Percentiles rank a stretch among this genome's conserved stretches.
Evolutionary conservation across 495 filamentous ascomycete genomes (phyloP).

Genomic region (Talaromyces nanjingensis): DNA sequence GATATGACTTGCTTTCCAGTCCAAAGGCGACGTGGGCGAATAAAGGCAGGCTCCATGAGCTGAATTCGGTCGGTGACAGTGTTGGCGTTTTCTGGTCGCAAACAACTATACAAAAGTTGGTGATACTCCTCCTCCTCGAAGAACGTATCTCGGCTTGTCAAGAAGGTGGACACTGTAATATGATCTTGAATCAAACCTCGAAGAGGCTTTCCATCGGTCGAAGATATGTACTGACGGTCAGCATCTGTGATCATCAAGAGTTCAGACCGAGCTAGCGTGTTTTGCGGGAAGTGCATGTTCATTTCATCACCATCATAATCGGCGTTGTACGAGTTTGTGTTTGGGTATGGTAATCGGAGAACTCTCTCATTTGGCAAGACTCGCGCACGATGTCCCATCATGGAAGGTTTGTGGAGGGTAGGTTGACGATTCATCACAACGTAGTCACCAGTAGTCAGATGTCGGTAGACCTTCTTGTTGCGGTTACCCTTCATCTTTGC

Average conservation of each 20-base stretch:
- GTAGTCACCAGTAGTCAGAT: constrained; percentile 92
- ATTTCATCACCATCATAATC: constrained; percentile 99
- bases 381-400: constrained; percentile 94
- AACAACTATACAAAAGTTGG: constrained; percentile 80
- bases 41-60: constrained; percentile 69
- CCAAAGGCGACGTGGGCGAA: constrained; percentile 79
- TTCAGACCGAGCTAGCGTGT: constrained; percentile 87
- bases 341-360: constrained; percentile 99
- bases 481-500: constrained; percentile 65
- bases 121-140: constrained; percentile 86
- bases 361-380: constrained; percentile 92
- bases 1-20: constrained; percentile 98
- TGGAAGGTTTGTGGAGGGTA: constrained; percentile 99
- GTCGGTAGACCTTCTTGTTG: constrained; percentile 95
- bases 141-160: constrained; percentile 90
- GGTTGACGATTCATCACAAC: constrained; percentile 99
- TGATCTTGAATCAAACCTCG: constrained; percentile 99
- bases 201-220: constrained; percentile 88
- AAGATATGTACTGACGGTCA: constrained; percentile 93
- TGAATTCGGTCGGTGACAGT: constrained; percentile 65
- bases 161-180: constrained; percentile 84
- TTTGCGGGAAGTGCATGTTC: constrained; percentile 99
- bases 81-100: constrained; percentile 84
- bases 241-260: constrained; percentile 89
- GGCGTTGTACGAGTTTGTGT: constrained; percentile 98